phyloP scores from a whole-genome alignment of 2,329 filamentous ascomycete species.

The Fusarium tjaetaba region DNA sequence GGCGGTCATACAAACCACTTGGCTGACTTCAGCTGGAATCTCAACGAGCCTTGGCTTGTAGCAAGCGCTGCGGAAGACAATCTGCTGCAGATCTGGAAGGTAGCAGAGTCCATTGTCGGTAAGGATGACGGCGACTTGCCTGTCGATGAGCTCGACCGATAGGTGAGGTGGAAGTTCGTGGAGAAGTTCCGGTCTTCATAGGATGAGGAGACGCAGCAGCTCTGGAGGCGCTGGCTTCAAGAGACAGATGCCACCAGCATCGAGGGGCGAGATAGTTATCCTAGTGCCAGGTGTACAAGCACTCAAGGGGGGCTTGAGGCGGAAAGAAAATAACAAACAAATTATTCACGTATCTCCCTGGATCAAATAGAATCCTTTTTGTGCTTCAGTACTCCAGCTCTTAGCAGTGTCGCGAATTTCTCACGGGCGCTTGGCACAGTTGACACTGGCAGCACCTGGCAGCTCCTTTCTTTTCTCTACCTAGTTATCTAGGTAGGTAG shows the following conservation, averaged over 20 bases:
- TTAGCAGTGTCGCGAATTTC: neutral
- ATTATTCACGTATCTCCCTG: neutral
- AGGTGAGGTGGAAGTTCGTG: constrained; percentile 51
- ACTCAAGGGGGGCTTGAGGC: neutral
- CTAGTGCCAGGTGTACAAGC: constrained; percentile 20
- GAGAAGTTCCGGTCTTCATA: constrained; percentile 46
- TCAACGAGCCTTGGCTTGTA: constrained; percentile 95
- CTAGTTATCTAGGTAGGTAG: neutral
- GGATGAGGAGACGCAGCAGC: constrained; percentile 44
- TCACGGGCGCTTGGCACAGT: constrained; percentile 6
- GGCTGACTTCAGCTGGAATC: constrained; percentile 97
- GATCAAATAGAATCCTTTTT: constrained; percentile 3
- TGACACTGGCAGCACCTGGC: neutral
- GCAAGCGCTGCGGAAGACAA: constrained; percentile 98
- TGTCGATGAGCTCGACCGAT: constrained; percentile 79
- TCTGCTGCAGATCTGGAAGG: constrained; percentile 93
- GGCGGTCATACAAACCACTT: constrained; percentile 97
- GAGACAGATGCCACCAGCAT: constrained; percentile 13
- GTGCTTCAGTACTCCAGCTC: neutral
- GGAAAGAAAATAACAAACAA: neutral
- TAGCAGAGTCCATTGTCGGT: constrained; percentile 82
- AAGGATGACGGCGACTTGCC: constrained; percentile 80
- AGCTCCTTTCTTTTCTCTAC: neutral
- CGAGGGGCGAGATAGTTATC: constrained; percentile 29
- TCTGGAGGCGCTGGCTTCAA: constrained; percentile 36